A percentile compares a stretch with the other conserved stretches of the same genome.
phyloP scores from a whole-genome alignment of 768 basidiomycete genomes.

The Trametes cinnabarina region DNA sequence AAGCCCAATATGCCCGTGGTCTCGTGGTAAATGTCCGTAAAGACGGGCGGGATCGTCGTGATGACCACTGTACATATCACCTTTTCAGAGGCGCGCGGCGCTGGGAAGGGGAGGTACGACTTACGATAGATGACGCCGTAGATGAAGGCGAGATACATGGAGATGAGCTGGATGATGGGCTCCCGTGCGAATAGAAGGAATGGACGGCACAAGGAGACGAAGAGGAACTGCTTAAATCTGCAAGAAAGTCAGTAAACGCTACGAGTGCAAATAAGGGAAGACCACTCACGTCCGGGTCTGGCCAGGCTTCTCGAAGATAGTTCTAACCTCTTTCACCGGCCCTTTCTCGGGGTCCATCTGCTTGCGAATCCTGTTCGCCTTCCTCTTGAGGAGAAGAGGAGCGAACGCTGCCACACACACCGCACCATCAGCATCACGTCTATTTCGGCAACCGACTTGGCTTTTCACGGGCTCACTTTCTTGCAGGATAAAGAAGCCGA shows the following conservation, averaged over 20 bases:
- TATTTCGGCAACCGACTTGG: no score
- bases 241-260: not conserved
- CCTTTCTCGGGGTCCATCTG: conserved; percentile 49
- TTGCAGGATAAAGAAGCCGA: conserved; percentile 55
- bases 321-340: conserved; percentile 38
- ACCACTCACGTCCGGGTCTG: conserved; percentile 38
- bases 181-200: conserved; percentile 60
- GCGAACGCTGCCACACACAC: conserved; percentile 33
- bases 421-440: no score
- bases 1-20: conserved; percentile 58
- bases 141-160: conserved; percentile 66
- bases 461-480: conserved; percentile 72
- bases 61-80: conserved; percentile 50
- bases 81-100: not conserved
- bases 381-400: conserved; percentile 42
- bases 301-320: conserved; percentile 43
- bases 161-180: conserved; percentile 66
- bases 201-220: conserved; percentile 59
- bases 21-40: conserved; percentile 52
- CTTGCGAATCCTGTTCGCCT: conserved; percentile 47
- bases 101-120: conserved; percentile 20
- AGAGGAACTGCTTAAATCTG: conserved; percentile 54
- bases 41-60: conserved; percentile 63
- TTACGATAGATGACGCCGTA: conserved; percentile 62
- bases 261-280: not conserved